A percentile compares a stretch with the other conserved stretches of the same genome.
Conservation (phyloP, 2,329 filamentous ascomycete species). For the Nothophaeocryptopus gaeumannii region DNA sequence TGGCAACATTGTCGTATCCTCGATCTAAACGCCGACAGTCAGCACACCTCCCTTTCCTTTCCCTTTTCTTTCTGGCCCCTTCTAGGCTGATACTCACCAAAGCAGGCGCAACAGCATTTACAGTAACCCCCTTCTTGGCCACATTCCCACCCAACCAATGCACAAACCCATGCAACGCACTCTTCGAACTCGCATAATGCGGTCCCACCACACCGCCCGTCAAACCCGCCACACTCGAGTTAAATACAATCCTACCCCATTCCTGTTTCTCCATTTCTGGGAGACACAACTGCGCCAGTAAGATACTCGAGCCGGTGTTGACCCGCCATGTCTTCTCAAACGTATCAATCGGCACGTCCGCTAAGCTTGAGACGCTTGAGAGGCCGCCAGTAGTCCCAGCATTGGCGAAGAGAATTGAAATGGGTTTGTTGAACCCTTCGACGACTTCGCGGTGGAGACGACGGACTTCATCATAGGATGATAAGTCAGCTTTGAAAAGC, state of each 20-base stretch:
- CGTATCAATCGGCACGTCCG: conserved; percentile 35
- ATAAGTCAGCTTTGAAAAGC: conserved; percentile 29
- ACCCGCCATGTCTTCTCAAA: conserved; percentile 40
- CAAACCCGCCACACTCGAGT: conserved; percentile 40
- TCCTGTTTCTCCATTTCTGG: conserved; percentile 37
- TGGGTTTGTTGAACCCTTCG: conserved; percentile 30
- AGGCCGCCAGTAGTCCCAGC: conserved; percentile 32
- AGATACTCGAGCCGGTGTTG: conserved; percentile 38
- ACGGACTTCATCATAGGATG: conserved; percentile 28
- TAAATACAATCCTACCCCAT: conserved; percentile 41
- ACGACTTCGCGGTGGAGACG: conserved; percentile 37
- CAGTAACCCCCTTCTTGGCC: conserved; percentile 45
- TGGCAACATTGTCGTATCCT: conserved; percentile 45
- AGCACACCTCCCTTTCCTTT: not conserved
- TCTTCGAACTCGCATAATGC: conserved; percentile 43
- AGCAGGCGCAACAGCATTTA: conserved; percentile 50
- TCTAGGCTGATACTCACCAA: conserved; percentile 42
- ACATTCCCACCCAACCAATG: conserved; percentile 46
- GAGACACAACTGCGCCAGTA: conserved; percentile 41
- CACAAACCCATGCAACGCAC: conserved; percentile 47
- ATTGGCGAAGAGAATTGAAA: conserved; percentile 41
- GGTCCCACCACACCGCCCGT: conserved; percentile 42
- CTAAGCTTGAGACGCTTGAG: conserved; percentile 29
- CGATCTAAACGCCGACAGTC: conserved; percentile 24
- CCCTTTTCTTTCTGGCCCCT: too few relatives aligned